Percentiles rank a stretch among this genome's conserved stretches.
Evolutionary conservation across 805 yeast genomes (phyloP).

Genomic region (Wickerhamomyces subpelliculosus): DNA sequence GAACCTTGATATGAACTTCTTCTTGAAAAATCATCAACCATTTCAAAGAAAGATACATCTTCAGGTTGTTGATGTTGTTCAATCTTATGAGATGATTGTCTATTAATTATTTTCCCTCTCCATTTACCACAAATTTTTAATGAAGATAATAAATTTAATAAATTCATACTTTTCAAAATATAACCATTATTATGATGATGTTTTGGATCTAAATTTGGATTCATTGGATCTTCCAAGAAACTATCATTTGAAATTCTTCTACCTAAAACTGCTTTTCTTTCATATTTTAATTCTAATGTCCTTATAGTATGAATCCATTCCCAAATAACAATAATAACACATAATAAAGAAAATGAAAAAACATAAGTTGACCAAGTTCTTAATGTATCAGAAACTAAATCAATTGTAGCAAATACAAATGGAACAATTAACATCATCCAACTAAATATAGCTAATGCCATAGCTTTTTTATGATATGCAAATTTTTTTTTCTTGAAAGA

Average conservation of each 20-base stretch:
- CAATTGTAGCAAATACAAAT: conserved; percentile 28
- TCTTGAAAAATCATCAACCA: conserved; percentile 6
- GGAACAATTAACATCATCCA: conserved; percentile 33
- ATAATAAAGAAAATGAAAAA: conserved; percentile 39
- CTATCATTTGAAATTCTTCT: conserved; percentile 46
- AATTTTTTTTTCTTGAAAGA: conserved; percentile 31
- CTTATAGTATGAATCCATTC: conserved; percentile 59
- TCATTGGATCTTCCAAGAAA: conserved; percentile 12
- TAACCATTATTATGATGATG: conserved; percentile 6
- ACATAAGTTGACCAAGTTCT: conserved; percentile 44
- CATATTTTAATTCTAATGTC: conserved; percentile 40
- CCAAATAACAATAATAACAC: conserved; percentile 51
- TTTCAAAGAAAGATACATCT: conserved; percentile 7
- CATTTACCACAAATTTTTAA: background rate
- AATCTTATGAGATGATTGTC: too few species aligned
- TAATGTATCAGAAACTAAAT: conserved; percentile 31
- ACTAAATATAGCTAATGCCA: conserved; percentile 43
- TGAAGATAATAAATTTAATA: conserved; percentile 9
- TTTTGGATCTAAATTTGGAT: conserved; percentile 6
- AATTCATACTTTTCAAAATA: conserved; percentile 13
- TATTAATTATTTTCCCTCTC: too few species aligned
- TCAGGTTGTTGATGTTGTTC: background rate
- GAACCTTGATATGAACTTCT: conserved; percentile 6
- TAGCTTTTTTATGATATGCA: conserved; percentile 37
- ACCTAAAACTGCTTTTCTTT: conserved; percentile 55